phyloP scores from a whole-genome alignment of 495 filamentous ascomycete genomes.

The Bryoglossum gracile region DNA sequence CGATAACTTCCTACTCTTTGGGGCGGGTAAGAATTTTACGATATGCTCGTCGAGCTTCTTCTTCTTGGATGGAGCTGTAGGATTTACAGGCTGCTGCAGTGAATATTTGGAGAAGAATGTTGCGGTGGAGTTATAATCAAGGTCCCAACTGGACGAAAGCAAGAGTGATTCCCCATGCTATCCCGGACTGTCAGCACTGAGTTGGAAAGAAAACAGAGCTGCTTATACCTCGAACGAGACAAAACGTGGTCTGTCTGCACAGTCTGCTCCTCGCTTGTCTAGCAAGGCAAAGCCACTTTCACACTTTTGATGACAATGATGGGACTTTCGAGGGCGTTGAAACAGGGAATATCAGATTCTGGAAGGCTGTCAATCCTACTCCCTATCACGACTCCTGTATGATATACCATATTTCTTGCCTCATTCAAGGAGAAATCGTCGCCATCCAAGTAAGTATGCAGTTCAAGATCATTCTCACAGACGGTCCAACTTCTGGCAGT shows the following conservation, averaged over 20 bases:
- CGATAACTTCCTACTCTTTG: constrained; percentile 5
- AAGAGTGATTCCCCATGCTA: constrained; percentile 21
- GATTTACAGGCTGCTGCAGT: constrained; percentile 3
- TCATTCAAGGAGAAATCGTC: constrained; percentile 50
- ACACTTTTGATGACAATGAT: constrained; percentile 16
- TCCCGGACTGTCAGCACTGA: neutral
- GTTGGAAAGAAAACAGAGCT: neutral
- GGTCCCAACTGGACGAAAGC: constrained; percentile 19
- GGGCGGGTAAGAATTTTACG: constrained; percentile 7
- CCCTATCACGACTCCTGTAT: neutral
- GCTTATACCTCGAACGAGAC: constrained; percentile 19
- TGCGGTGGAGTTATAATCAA: constrained; percentile 11
- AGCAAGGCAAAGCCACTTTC: constrained; percentile 14
- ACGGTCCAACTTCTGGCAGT: too few relatives aligned
- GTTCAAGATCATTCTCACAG: constrained; percentile 52
- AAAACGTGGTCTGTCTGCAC: constrained; percentile 15
- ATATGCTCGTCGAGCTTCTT: constrained; percentile 7
- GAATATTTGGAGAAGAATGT: constrained; percentile 11
- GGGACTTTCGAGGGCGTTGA: constrained; percentile 10
- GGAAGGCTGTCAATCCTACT: neutral
- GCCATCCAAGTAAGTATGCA: constrained; percentile 63
- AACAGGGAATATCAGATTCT: constrained; percentile 18
- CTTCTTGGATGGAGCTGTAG: constrained; percentile 12
- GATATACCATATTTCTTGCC: constrained; percentile 10
- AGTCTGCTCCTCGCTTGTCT: constrained; percentile 15